Base-by-base conservation (phyloP, 805 yeast species). In the Cyberlindnera maclurae region DNA sequence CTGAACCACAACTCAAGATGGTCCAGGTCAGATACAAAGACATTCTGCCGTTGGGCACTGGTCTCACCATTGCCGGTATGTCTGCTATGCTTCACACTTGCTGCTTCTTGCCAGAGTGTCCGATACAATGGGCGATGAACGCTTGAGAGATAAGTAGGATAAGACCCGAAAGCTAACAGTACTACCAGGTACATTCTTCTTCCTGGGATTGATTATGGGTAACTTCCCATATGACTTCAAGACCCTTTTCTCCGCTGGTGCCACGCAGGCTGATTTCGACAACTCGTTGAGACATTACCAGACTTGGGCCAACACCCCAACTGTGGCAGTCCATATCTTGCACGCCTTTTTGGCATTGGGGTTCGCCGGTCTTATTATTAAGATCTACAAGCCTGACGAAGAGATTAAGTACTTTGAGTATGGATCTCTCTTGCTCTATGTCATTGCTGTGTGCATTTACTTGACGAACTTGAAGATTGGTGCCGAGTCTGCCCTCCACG, bases 331-430 rank as follows among this genome's bases (percentile, higher is more conserved):
- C 49, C 74, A 78, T 50, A 71, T 73, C 15, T 66, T 87, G 51
- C 94, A 85, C 50, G 62, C 55, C 26, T 75, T 83, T 37, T 59
- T 78, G 31, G 68, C 56, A 1, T 36, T 88, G 22, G 97, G 95
- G 3, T 68, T 87, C 40, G 32, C 75, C 34, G 96, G 96, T 5
- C 67, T 79, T 41, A 67, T 81, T 47, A 71, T 83, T 57, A 87
- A 87, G 67, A 71, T 90, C 40, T 87, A 81, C 67, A 82, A 82
- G 63, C 97, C 97, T n/a, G 58, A 74, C 33, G 90, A 82, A 37
- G 94, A 90, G 35, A 72, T 84, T 52, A 80, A 82, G 59, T 73
- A 81, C 58, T 90, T 93, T 57, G 98, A 90, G 62, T 95, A 94
- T 51, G 95, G 89, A 32, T 69, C 94, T 10, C 67, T 89, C 49